Base-by-base conservation (phyloP, 1,284 basidiomycete genomes). In the Volvariella surrecta region DNA sequence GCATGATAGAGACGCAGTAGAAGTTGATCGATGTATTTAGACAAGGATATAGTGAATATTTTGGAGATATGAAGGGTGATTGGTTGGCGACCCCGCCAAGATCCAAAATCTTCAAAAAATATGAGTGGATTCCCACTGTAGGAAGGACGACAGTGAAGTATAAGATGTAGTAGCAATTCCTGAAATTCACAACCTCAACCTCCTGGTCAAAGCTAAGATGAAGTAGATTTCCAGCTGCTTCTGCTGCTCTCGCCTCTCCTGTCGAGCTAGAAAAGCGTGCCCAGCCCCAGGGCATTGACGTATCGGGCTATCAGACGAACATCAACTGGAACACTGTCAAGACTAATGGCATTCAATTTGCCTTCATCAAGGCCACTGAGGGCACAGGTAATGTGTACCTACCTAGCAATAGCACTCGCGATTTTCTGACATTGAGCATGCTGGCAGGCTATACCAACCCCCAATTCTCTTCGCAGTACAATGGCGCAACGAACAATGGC, bases 361-460 rank as follows among this genome's bases (percentile, higher is more conserved):
- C 66, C 8, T 82, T 70, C 54, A 81, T 84, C 70, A 84, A 85
- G 56, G 82, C 79, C 10, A 85, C 81, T 3, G 79, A 85, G 54
- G 77, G 78, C 11, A 81, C 73, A 32, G 58, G 69, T 80, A 30
- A 19, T 16, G 15, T 42, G 3, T 7, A 7, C 11, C 15, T 16
- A 18, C 34, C 15, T 10, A n/a, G 9, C 11, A 11, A 16, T 32
- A 35, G 6, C 10, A 16, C 24, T 28, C 20, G 18, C 7, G 24
- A 31, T 40, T 4, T 18, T 30, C 21, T 38, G 16, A 22, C 9
- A 24, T n/a, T 22, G n/a, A 37, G 17, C 24, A 18, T 13, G 19
- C 24, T 21, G 22, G n/a, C 21, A 45, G 44, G 20, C n/a, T 45
- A 42, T 17, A 37, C 2, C 3, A 45, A 31, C 24, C 59, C 72